These are phyloP conservation scores for Bondarzewia mesenterica DNA, from an alignment of 1,284 basidiomycete genomes.

Conservation along the genomic window DNA sequence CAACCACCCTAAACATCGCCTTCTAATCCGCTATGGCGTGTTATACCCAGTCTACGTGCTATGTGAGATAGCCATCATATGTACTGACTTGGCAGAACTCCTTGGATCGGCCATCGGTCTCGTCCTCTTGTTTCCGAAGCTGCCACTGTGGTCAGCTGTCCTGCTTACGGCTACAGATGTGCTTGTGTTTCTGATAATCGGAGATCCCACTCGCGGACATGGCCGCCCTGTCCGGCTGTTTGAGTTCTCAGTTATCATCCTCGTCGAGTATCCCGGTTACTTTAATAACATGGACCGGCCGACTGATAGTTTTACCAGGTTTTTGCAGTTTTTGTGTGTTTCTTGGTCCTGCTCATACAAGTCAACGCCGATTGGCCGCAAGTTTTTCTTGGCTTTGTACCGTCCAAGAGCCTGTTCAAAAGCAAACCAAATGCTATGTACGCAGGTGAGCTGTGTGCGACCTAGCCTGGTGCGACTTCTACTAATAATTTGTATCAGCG, in stretches of 20 bases:
- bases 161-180: conserved; percentile 83
- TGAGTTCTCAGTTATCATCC: conserved; percentile 53
- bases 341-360: conserved; percentile 73
- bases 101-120: conserved; percentile 77
- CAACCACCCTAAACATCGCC: conserved; percentile 53
- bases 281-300: background rate
- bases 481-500: conserved; percentile 34
- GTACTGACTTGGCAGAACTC: conserved; percentile 69
- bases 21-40: conserved; percentile 54
- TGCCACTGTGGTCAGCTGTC: conserved; percentile 78
- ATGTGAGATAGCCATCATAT: conserved; percentile 80
- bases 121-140: conserved; percentile 71
- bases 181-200: conserved; percentile 61
- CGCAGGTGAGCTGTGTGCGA: conserved; percentile 43
- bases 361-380: conserved; percentile 70
- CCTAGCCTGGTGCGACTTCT: background rate
- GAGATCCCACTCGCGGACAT: conserved; percentile 47
- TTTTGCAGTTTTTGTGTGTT: conserved; percentile 75
- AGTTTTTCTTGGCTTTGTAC: conserved; percentile 83
- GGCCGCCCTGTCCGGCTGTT: conserved; percentile 54
- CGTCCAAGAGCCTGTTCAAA: conserved; percentile 59
- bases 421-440: conserved; percentile 65
- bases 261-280: conserved; percentile 1
- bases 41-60: conserved; percentile 65
- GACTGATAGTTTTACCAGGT: conserved; percentile 40